Conservation (phyloP, 2,329 filamentous ascomycete genomes). For the Claviceps spartinae region DNA sequence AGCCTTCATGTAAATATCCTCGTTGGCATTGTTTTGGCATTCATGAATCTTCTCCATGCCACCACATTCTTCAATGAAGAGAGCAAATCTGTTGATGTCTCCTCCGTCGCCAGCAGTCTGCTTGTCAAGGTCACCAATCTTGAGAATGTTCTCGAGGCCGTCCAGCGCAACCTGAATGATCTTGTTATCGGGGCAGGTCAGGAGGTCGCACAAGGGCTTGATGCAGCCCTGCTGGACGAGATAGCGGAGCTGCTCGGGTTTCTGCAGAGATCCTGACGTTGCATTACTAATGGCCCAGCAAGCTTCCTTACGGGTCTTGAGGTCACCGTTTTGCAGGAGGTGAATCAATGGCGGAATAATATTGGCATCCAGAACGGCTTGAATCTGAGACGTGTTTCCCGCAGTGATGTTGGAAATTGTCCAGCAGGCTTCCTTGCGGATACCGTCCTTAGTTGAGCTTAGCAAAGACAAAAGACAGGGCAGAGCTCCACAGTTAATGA, state of each 20-base stretch:
- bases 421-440: constrained; percentile 99
- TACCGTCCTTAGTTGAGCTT: constrained; percentile 95
- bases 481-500: constrained; percentile 95
- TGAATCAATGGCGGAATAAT: constrained; percentile 95
- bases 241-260: constrained; percentile 96
- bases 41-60: constrained; percentile 99
- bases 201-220: constrained; percentile 88
- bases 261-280: constrained; percentile 92
- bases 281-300: constrained; percentile 99
- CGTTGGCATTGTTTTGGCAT: constrained; percentile 99
- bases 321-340: constrained; percentile 87
- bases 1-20: constrained; percentile 99
- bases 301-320: constrained; percentile 98
- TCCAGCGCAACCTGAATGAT: constrained; percentile 98
- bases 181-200: constrained; percentile 97
- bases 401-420: constrained; percentile 99
- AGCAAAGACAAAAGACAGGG: constrained; percentile 85
- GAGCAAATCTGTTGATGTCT: constrained; percentile 89
- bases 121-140: constrained; percentile 98
- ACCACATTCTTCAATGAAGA: constrained; percentile 96
- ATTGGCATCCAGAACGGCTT: constrained; percentile 90
- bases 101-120: constrained; percentile 63
- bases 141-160: constrained; percentile 96
- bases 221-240: constrained; percentile 90
- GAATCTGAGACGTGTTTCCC: constrained; percentile 94